Percentiles rank a stretch among this genome's conserved stretches.
Conservation (phyloP, 2,329 filamentous ascomycete species). For the Ascochyta lentis region DNA sequence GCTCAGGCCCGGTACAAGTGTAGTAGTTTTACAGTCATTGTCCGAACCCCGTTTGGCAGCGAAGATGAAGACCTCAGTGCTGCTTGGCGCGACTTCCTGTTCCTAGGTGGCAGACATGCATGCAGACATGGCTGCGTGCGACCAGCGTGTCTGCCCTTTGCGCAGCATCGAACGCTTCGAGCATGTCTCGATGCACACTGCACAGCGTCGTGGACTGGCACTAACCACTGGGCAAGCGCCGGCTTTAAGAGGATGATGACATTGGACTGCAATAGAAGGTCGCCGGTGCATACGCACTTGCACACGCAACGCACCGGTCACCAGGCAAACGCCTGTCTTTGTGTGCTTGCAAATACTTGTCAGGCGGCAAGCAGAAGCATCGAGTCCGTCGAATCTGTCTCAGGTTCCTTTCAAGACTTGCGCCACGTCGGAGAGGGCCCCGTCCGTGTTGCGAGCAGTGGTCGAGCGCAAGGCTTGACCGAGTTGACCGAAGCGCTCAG, state of each 20-base stretch:
- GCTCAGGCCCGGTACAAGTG: neutral
- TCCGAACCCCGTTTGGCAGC: neutral
- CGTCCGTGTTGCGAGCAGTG: neutral
- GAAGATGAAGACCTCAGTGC: neutral
- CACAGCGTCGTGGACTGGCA: neutral
- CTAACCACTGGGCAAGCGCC: slow-evolving; percentile 11
- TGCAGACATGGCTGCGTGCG: too few relatives aligned
- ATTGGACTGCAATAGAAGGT: neutral
- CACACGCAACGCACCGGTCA: slow-evolving; percentile 12
- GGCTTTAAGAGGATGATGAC: slow-evolving; percentile 17
- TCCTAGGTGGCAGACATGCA: too few relatives aligned
- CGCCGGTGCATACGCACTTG: slow-evolving; percentile 10
- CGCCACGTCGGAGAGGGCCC: neutral
- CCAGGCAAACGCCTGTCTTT: slow-evolving; percentile 3
- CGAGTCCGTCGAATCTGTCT: neutral
- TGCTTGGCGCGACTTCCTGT: too few relatives aligned
- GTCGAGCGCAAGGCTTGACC: neutral
- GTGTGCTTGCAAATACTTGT: neutral
- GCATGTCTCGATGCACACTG: neutral
- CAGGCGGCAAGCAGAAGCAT: neutral
- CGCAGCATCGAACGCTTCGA: neutral
- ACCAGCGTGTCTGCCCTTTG: neutral
- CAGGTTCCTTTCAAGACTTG: neutral
- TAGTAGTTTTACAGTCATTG: neutral
- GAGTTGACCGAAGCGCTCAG: neutral